Evolutionary conservation across 176 grass and related monocot genomes (phyloP).

Genomic region (Lolium perenne): DNA sequence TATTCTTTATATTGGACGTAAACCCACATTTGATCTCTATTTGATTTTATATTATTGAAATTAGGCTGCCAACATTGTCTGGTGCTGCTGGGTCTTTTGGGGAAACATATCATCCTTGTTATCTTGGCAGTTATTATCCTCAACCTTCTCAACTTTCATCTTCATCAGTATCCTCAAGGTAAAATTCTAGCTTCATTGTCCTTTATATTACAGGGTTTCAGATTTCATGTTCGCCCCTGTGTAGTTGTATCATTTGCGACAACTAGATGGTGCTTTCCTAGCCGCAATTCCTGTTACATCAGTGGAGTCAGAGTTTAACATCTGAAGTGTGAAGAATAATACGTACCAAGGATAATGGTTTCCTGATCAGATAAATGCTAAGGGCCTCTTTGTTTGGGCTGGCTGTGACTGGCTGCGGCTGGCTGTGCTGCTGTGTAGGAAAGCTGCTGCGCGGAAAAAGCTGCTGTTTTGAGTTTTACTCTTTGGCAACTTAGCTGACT

Average conservation of each 20-base stretch:
- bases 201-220: slow-evolving; percentile 6
- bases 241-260: background rate
- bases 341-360: background rate
- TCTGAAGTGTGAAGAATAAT: background rate
- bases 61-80: slow-evolving; percentile 52
- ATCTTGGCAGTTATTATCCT: slow-evolving; percentile 62
- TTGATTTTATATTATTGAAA: slow-evolving; percentile 36
- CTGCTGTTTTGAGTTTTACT: no score
- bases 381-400: background rate
- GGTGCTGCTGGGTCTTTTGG: slow-evolving; percentile 46
- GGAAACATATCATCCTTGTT: slow-evolving; percentile 49
- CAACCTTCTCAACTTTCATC: slow-evolving; percentile 43
- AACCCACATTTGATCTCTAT: slow-evolving; percentile 22
- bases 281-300: background rate
- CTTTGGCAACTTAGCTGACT: no score
- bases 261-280: background rate
- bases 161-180: slow-evolving; percentile 47
- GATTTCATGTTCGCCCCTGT: slow-evolving; percentile 4
- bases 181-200: background rate
- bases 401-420: no score
- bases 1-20: slow-evolving; percentile 29
- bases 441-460: no score
- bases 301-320: slow-evolving; percentile 5
- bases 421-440: no score
- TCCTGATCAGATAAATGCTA: slow-evolving; percentile 7